Percentiles rank a stretch among this genome's conserved stretches.
These are phyloP conservation scores for Zymoseptoria passerinii DNA, from an alignment of 2,329 filamentous ascomycete genomes.

Conservation along the genomic window DNA sequence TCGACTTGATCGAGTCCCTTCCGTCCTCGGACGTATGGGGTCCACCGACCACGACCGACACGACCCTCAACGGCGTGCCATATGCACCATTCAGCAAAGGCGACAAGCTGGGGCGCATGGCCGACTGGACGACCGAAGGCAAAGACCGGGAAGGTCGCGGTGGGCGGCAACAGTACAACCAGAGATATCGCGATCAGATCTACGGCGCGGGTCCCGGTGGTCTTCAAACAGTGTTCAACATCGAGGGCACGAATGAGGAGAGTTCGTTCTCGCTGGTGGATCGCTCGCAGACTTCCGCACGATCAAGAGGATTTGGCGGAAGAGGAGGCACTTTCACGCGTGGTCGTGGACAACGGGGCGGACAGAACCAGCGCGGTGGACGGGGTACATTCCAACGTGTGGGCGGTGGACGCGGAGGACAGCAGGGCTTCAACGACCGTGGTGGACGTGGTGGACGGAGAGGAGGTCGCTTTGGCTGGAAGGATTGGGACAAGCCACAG, in stretches of 20 bases:
- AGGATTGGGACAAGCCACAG: constrained; percentile 96
- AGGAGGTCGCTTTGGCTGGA: constrained; percentile 91
- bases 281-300: constrained; percentile 78
- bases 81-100: constrained; percentile 98
- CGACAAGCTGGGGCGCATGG: constrained; percentile 98
- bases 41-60: constrained; percentile 71
- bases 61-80: constrained; percentile 85
- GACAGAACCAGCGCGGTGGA: constrained; percentile 59
- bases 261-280: constrained; percentile 96
- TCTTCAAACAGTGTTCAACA: constrained; percentile 69
- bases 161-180: constrained; percentile 80
- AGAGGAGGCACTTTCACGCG: constrained; percentile 85
- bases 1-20: constrained; percentile 41
- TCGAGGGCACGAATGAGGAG: constrained; percentile 89
- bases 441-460: constrained; percentile 62
- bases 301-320: constrained; percentile 71
- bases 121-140: constrained; percentile 89
- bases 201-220: constrained; percentile 79
- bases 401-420: constrained; percentile 56
- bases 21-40: constrained; percentile 59
- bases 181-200: constrained; percentile 90
- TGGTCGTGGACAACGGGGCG: constrained; percentile 61
- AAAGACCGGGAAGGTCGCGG: constrained; percentile 66
- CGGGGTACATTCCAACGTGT: constrained; percentile 67
- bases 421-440: constrained; percentile 64